Evolutionary conservation across 163 green algal genomes (phyloP), one percentile per base, ranked within the genome.

Genomic region (Botryococcus braunii): DNA sequence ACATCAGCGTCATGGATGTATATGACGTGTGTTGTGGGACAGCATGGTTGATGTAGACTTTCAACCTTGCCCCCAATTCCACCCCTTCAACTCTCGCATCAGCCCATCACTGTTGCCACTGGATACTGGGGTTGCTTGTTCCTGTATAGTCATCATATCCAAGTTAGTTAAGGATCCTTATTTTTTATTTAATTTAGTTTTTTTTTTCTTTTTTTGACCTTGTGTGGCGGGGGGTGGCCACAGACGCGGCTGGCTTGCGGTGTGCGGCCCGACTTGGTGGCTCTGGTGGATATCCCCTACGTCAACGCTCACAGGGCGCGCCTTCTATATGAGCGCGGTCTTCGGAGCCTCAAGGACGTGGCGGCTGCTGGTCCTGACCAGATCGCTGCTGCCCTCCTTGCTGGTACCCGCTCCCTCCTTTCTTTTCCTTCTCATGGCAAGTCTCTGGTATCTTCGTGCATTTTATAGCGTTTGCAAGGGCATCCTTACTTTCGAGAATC

Each of bases 241-340:
- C 68, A 88, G 76, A 62, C 61, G 25, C 73, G 85, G 0, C 83
- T 93, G 46, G 77, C 75, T 36, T 69, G 76, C 37, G 89, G 87
- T 3, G 85, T 92, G 31, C 69, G 69, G 43, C 76, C 69, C 17
- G 90, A 96, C 69, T 74, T 95, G 1, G 72, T 95, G 67, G 81
- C 79, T 7, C 85, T 96, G 25, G 88, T 79, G 11, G 83, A 92
- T 58, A 86, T 96, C 32, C 69, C 70, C 0, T 71, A 77, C 59
- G 82, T 94, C 13, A 84, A 85, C 66, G 72, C 65, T 3, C 65
- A 70, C 55, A 79, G 88, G n/a, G 92, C 92, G 0, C 77, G 89
- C 2, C 40, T 88, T 69, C 83, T 97, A 56, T 96, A 90, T 79
- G 86, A 86, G 43, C 86, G 83, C 1, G 89, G 89, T 9, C 74